Evolutionary conservation across 257 asterid genomes (phyloP).

Genomic region (Solanum commersonii): DNA sequence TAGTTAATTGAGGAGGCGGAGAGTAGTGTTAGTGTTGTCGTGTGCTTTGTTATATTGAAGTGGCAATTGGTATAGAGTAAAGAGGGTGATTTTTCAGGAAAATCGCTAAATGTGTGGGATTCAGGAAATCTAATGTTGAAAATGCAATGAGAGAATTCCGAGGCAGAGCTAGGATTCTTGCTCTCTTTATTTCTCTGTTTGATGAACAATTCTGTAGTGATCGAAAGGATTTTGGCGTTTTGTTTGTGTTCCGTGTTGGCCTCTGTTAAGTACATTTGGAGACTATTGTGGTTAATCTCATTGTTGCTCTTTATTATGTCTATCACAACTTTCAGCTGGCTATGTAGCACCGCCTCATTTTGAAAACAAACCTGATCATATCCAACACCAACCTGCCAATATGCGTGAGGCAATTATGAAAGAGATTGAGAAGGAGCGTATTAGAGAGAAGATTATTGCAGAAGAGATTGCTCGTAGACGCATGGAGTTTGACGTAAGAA

Average conservation of each 20-base stretch:
- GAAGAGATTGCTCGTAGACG: conserved; percentile 41
- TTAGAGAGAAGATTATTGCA: conserved; percentile 45
- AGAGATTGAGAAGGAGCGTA: conserved; percentile 34
- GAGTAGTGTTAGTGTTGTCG: not conserved
- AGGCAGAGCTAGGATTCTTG: not conserved
- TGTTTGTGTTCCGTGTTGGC: not conserved
- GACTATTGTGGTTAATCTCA: not conserved
- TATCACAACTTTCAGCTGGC: conserved; percentile 22
- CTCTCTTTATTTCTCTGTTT: not conserved
- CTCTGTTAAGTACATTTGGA: not conserved
- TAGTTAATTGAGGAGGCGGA: not conserved
- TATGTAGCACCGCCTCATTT: not conserved
- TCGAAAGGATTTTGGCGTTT: not conserved
- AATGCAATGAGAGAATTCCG: not conserved
- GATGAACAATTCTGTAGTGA: not conserved
- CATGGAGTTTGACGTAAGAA: conserved; percentile 49
- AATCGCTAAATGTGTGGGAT: not conserved
- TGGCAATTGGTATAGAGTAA: not conserved
- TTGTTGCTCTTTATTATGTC: not conserved
- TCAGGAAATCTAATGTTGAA: not conserved
- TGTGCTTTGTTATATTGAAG: not conserved
- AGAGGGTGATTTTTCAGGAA: not conserved
- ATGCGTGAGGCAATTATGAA: conserved; percentile 14
- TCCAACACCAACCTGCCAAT: not conserved
- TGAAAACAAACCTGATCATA: not conserved